A percentile compares a stretch with the other conserved stretches of the same genome.
Evolutionary conservation across 306 rosid genomes (phyloP).

Genomic region (Fragaria nilgerrensis): DNA sequence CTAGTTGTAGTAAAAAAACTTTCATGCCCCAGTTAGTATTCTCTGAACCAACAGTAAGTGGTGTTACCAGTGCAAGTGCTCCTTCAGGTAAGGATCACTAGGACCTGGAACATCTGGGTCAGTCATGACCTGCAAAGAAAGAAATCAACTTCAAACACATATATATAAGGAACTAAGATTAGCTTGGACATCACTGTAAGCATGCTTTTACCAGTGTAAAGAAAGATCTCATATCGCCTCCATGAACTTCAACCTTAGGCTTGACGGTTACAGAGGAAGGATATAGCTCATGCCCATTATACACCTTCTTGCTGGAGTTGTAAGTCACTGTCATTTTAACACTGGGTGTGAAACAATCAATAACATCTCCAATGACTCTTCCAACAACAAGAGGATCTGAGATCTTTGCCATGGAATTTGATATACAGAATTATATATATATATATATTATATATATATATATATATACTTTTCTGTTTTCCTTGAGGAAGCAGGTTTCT

Average conservation of each 20-base stretch:
- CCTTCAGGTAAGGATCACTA: constrained; percentile 87
- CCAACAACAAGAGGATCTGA: constrained; percentile 73
- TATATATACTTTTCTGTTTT: background rate
- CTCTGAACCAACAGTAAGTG: background rate
- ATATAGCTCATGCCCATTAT: constrained; percentile 72
- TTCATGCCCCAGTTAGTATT: background rate
- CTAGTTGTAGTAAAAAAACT: background rate
- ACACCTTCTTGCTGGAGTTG: constrained; percentile 58
- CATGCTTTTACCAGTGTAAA: constrained; percentile 64
- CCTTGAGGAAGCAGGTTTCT: constrained; percentile 19
- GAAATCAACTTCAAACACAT: background rate
- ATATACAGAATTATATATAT: background rate
- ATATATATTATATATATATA: background rate
- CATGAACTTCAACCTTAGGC: constrained; percentile 84
- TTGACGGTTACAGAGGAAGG: constrained; percentile 58
- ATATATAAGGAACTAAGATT: background rate
- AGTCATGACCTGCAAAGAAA: constrained; percentile 59
- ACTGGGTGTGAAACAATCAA: constrained; percentile 57
- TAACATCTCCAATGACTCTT: constrained; percentile 80
- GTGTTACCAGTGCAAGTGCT: constrained; percentile 82
- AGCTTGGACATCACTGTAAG: background rate
- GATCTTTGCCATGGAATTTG: constrained; percentile 22
- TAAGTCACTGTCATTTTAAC: constrained; percentile 52
- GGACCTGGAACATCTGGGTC: constrained; percentile 99
- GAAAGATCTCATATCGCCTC: constrained; percentile 81